Evolutionary conservation across 257 asterid species (phyloP).

Genomic region (Solanum megistacrolobum): DNA sequence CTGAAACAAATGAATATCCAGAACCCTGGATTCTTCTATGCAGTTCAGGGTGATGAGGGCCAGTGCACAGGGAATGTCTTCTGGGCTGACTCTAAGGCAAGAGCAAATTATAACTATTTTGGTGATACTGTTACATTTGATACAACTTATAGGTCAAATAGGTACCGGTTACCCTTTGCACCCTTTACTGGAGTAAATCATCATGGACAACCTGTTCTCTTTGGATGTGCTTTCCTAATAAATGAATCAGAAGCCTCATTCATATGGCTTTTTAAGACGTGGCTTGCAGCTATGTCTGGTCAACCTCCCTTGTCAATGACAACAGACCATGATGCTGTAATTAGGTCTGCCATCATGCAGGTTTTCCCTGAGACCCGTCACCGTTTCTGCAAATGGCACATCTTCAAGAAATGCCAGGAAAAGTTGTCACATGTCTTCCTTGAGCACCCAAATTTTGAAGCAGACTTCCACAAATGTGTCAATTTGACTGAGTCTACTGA

Average conservation of each 20-base stretch:
- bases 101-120: slow-evolving; percentile 55
- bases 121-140: slow-evolving; percentile 96
- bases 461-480: slow-evolving; percentile 80
- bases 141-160: slow-evolving; percentile 90
- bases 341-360: slow-evolving; percentile 66
- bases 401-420: slow-evolving; percentile 92
- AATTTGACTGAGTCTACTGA: slow-evolving; percentile 64
- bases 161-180: slow-evolving; percentile 88
- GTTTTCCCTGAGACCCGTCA: slow-evolving; percentile 79
- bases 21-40: slow-evolving; percentile 64
- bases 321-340: slow-evolving; percentile 73
- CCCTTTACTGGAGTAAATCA: slow-evolving; percentile 94
- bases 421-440: slow-evolving; percentile 69
- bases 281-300: slow-evolving; percentile 86
- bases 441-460: slow-evolving; percentile 67
- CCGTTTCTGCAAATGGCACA: slow-evolving; percentile 97
- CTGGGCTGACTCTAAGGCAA: slow-evolving; percentile 90
- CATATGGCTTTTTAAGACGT: slow-evolving; percentile 75
- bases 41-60: slow-evolving; percentile 80
- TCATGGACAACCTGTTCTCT: slow-evolving; percentile 91
- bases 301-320: slow-evolving; percentile 74
- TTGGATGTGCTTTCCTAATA: slow-evolving; percentile 86
- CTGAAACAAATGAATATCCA: slow-evolving; percentile 71
- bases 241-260: slow-evolving; percentile 92
- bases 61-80: slow-evolving; percentile 68